Evolutionary conservation across 2,329 filamentous ascomycete species (phyloP), one percentile per base, ranked within the genome.

Genomic region (Hypocreales sp.): DNA sequence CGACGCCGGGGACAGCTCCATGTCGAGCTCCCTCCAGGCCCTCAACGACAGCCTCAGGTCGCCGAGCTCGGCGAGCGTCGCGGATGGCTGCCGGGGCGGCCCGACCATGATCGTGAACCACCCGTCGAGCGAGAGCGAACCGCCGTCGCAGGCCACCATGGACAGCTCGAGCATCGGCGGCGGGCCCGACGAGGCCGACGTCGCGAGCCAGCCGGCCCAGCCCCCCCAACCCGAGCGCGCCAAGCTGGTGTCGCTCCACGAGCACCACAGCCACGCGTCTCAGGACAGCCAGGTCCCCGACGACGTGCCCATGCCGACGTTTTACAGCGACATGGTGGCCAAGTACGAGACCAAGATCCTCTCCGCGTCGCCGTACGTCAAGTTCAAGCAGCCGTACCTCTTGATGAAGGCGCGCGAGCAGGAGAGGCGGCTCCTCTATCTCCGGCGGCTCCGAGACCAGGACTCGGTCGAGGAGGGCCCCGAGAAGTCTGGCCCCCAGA

Each of bases 311-410:
- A 80, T 83, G 60, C 82, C 87, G 4, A 92, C 81, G 1, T 93
- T 86, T 44, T 95, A 95, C 47, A 86, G 86, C 46, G 83, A 93
- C 46, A 82, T 94, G 66, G 84, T 95, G 20, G 76, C 83, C 31
- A 87, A 92, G 42, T 84, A 92, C 43, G 74, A 92, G 44, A 93
- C 84, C 5, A 92, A 87, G 45, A 79, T 98, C 24, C 59, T 98
- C 5, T 98, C 92, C 2, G 83, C 84, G 1, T 98, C 90, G 0
- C 90, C 90, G 0, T 95, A 93, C 46, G 90, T 98, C 37, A 87
- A 83, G 44, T 98, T 95, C 45, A 79, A 80, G 37, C 83, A 90
- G 45, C 90, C 90, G 1, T 92, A 95, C 50, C 67, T 95, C 15
- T 64, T 98, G 20, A 92, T 90, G 65, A 82, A 81, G 44, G 79